Base-by-base conservation (phyloP, 176 grass and related monocot genomes). In the Tillandsia leiboldiana region DNA sequence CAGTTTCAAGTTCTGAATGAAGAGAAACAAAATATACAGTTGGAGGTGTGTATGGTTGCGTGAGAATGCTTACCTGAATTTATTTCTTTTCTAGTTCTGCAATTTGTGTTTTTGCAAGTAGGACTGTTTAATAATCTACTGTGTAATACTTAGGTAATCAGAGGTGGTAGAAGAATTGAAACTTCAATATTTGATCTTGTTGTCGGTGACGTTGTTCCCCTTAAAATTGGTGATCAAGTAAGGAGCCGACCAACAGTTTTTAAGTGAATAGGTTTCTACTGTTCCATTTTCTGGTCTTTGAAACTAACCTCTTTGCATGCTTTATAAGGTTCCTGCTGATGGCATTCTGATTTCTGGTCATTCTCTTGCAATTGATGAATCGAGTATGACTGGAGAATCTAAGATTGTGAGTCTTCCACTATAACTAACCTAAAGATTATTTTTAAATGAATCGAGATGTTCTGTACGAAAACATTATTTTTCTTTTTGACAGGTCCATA, bases 211-310 rank as follows among this genome's bases (percentile, higher is more conserved):
- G 72, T 97, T 27, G 78, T 97, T 79, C 94, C 94, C 3, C 89
- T 93, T 67, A 97, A 97, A 87, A 93, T 97, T 76, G 94, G 89
- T 81, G 89, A 97, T 79, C 94, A 97, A 85, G 94, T 97, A 89
- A 84, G 77, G 14, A 20, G 79, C 79, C 22, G 29, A 50, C 23
- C 26, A 54, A 51, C 17, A 73, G 26, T 59, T 49, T 82, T 52
- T 48, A 78, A 73, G 70, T 75, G 74, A 70, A 71, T 75, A 74
- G 76, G 65, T 64, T 82, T 51, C 73, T 72, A 23, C 53, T 69
- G 62, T 8, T 69, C 13, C 68, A 62, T 72, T 51, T 78, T 67
- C 65, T 67, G 51, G 58, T 3, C 52, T 18, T 48, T 70, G 71
- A 77, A 75, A 70, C 83, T 75, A 74, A 13, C 22, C 74, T 88